These are phyloP conservation scores for Aspergillus awamori DNA, from an alignment of 2,329 filamentous ascomycete genomes.

Conservation along the genomic window DNA sequence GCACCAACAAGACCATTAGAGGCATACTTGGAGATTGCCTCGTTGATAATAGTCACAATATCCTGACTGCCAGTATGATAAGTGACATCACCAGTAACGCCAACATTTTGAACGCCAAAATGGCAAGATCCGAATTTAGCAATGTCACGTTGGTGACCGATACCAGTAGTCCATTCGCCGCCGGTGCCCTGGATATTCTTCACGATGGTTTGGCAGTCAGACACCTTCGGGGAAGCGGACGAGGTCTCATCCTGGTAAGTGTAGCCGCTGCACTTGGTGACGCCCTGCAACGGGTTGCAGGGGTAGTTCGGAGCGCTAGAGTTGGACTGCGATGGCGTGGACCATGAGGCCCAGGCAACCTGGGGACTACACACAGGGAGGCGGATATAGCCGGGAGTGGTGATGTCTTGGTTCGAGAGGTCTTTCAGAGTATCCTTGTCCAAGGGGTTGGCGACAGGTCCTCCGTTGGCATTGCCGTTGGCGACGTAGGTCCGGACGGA, in stretches of 20 bases:
- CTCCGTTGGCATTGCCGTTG: conserved; percentile 2
- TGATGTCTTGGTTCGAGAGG: background rate
- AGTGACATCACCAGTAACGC: background rate
- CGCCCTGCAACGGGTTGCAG: conserved; percentile 1
- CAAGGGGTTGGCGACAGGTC: background rate
- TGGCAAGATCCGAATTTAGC: background rate
- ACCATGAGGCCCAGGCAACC: background rate
- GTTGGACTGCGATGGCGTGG: conserved; percentile 2
- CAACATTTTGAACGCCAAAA: conserved; percentile 4
- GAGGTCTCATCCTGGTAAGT: background rate
- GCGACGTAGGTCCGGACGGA: background rate
- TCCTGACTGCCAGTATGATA: conserved; percentile 1
- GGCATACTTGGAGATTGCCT: background rate
- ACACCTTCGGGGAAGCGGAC: background rate
- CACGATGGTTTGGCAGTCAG: background rate
- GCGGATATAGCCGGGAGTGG: background rate
- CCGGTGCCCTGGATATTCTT: background rate
- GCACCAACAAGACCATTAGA: background rate
- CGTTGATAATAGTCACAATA: background rate
- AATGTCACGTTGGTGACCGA: background rate
- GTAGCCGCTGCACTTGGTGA: conserved; percentile 3
- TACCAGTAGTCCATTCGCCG: background rate
- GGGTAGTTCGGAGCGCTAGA: background rate
- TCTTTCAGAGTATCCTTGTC: background rate
- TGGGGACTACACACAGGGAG: background rate